phyloP scores from a whole-genome alignment of 345 rosid genomes.

The Syzygium grande region DNA sequence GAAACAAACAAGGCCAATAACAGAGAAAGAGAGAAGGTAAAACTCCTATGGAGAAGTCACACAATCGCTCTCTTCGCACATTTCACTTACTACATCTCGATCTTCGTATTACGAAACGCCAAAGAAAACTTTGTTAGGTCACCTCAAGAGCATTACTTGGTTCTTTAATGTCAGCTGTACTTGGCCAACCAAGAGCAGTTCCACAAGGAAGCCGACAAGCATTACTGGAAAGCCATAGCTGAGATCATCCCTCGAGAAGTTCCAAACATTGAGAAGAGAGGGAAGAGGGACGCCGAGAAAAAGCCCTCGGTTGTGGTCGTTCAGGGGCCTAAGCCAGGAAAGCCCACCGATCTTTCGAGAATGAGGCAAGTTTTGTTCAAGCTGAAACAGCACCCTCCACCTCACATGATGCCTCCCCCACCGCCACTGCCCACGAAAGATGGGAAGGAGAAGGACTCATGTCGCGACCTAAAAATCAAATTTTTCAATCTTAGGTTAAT shows the following conservation, averaged over 20 bases:
- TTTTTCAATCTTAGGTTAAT: too few species aligned
- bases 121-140: background rate
- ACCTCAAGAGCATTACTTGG: background rate
- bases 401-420: constrained; percentile 90
- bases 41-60: background rate
- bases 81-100: background rate
- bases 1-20: constrained; percentile 72
- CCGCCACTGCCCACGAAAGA: constrained; percentile 37
- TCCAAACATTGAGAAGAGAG: constrained; percentile 79
- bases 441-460: constrained; percentile 17
- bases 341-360: constrained; percentile 78
- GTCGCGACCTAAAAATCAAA: too few species aligned
- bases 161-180: constrained; percentile 36
- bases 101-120: background rate
- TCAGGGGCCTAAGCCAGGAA: constrained; percentile 96
- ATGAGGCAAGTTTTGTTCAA: constrained; percentile 78
- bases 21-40: constrained; percentile 90
- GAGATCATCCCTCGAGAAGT: constrained; percentile 91
- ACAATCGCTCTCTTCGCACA: background rate
- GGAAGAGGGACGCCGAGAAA: constrained; percentile 68
- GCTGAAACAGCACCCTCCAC: constrained; percentile 78
- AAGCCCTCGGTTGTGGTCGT: constrained; percentile 52
- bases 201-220: constrained; percentile 80
- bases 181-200: constrained; percentile 89
- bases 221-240: constrained; percentile 93